Conservation (phyloP, 2,329 filamentous ascomycete species). For the Colletotrichum sp. region DNA sequence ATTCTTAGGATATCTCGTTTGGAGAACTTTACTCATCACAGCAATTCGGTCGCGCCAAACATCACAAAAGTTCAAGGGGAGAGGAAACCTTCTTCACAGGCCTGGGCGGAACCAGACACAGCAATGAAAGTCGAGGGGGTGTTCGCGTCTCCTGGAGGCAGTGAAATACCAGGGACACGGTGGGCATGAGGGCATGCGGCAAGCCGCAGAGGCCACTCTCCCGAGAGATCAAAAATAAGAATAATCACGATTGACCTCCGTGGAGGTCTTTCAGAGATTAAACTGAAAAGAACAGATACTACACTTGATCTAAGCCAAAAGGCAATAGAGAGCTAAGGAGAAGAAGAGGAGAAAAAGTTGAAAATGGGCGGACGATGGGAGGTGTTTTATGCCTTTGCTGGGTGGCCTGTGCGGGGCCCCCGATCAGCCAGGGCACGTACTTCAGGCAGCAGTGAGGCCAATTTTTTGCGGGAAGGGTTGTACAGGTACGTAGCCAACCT, state of each 20-base stretch:
- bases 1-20: not conserved
- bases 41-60: not conserved
- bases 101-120: conserved; percentile 50
- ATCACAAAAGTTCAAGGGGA: not conserved
- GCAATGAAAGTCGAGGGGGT: conserved; percentile 60
- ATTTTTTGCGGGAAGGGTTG: not conserved
- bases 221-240: conserved; percentile 67
- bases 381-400: not conserved
- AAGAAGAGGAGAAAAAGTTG: conserved; percentile 32
- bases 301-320: conserved; percentile 71
- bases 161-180: conserved; percentile 77
- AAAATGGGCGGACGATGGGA: not conserved
- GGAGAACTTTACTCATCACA: not conserved
- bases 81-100: conserved; percentile 56
- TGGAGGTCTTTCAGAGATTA: conserved; percentile 78
- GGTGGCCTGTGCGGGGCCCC: not conserved
- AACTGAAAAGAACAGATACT: conserved; percentile 86
- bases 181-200: conserved; percentile 61
- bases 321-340: conserved; percentile 42
- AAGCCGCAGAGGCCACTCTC: conserved; percentile 66
- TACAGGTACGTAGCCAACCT: not conserved
- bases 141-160: conserved; percentile 71
- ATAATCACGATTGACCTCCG: conserved; percentile 71
- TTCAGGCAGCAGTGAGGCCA: not conserved
- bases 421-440: conserved; percentile 8